phyloP scores from a whole-genome alignment of 139 green algal genomes.

The Chlamydomonas sp. region DNA sequence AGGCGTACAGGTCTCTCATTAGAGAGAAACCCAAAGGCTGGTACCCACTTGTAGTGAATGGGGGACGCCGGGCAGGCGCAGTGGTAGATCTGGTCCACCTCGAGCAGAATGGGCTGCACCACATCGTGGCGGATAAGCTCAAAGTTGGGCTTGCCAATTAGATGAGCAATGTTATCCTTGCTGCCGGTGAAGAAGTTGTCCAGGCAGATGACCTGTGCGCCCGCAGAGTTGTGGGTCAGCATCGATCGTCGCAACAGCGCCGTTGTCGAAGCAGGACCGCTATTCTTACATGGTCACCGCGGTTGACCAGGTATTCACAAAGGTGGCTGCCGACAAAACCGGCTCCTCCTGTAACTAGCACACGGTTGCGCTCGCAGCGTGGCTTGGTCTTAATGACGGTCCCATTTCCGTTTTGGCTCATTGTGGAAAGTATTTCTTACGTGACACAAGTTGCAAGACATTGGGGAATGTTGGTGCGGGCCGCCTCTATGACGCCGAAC shows the following conservation, averaged over 20 bases:
- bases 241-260: background rate
- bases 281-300: slow-evolving; percentile 86
- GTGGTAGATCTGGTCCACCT: slow-evolving; percentile 99
- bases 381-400: slow-evolving; percentile 90
- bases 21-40: no score
- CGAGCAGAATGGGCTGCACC: slow-evolving; percentile 93
- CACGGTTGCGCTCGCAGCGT: slow-evolving; percentile 79
- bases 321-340: slow-evolving; percentile 98
- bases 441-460: no score
- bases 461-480: no score
- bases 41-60: slow-evolving; percentile 97
- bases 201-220: slow-evolving; percentile 92
- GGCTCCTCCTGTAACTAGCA: slow-evolving; percentile 95
- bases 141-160: slow-evolving; percentile 93
- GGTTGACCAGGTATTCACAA: slow-evolving; percentile 89
- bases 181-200: slow-evolving; percentile 99
- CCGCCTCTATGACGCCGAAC: no score
- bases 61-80: slow-evolving; percentile 98
- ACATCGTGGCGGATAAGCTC: slow-evolving; percentile 98
- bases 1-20: no score
- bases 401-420: slow-evolving; percentile 6
- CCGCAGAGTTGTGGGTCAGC: background rate
- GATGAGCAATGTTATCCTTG: slow-evolving; percentile 95
- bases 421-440: background rate
- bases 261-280: background rate